Evolutionary conservation across 441 rosid genomes (phyloP).

Genomic region (Pelargonium fulgidum): DNA sequence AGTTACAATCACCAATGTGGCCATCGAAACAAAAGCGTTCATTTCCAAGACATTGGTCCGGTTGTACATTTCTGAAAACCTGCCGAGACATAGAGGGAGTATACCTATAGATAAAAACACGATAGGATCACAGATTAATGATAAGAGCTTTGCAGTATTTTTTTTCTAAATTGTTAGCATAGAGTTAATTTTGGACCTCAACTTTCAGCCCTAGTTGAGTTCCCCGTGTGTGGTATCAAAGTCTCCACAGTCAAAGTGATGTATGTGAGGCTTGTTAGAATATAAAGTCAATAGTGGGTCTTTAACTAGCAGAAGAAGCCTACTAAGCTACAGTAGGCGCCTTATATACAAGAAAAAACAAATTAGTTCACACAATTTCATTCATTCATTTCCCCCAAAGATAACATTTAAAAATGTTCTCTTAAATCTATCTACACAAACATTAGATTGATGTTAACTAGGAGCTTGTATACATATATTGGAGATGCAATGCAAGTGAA

Average conservation of each 20-base stretch:
- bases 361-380: neutral
- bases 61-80: conserved; percentile 39
- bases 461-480: neutral
- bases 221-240: too few species aligned
- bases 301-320: too few species aligned
- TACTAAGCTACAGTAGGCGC: too few species aligned
- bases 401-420: neutral
- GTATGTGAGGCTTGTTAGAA: too few species aligned
- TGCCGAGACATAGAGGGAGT: conserved; percentile 31
- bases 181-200: too few species aligned
- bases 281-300: too few species aligned
- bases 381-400: neutral
- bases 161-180: too few species aligned
- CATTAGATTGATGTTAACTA: neutral
- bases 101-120: conserved; percentile 34
- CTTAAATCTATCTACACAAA: neutral
- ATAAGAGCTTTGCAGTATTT: neutral
- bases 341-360: neutral
- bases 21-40: conserved; percentile 51
- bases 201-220: too few species aligned
- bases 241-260: too few species aligned
- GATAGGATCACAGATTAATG: conserved; percentile 8
- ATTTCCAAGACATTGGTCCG: conserved; percentile 39
- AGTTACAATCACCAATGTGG: conserved; percentile 55
- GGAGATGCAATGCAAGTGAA: too few species aligned